Conservation (phyloP, 2,329 filamentous ascomycete species). For the Trichoderma afroharzianum region DNA sequence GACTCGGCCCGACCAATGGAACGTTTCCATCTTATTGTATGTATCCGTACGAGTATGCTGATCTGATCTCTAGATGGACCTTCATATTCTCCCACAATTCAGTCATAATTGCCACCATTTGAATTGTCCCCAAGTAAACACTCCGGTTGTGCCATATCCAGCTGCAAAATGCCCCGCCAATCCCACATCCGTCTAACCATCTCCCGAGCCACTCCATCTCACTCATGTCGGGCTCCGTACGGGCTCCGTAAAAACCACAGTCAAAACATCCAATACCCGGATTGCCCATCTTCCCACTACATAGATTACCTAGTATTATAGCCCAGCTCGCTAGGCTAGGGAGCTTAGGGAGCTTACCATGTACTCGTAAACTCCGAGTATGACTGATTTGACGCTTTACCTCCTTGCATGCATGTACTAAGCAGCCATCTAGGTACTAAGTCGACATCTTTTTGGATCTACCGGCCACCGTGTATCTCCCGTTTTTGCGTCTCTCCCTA, state of each 20-base stretch:
- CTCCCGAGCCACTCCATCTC: neutral
- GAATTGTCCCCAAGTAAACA: neutral
- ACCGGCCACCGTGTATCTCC: neutral
- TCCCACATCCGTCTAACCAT: neutral
- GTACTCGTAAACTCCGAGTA: neutral
- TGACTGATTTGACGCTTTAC: neutral
- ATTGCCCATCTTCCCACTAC: neutral
- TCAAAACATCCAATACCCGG: neutral
- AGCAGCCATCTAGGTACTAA: neutral
- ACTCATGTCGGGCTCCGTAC: neutral
- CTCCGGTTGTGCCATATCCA: neutral
- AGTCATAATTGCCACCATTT: neutral
- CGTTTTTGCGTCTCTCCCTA: neutral
- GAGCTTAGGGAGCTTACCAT: neutral
- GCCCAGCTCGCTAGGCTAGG: neutral
- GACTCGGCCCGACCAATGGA: neutral
- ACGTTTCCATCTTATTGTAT: neutral
- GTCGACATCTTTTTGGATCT: neutral
- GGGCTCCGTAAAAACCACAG: neutral
- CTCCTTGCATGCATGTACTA: neutral
- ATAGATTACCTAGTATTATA: neutral
- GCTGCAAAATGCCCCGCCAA: neutral
- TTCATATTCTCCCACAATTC: neutral
- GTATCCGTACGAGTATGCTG: neutral
- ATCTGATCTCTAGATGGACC: neutral